Conservation (phyloP, 2,329 filamentous ascomycete genomes). For the Cryoendolithus antarcticus region DNA sequence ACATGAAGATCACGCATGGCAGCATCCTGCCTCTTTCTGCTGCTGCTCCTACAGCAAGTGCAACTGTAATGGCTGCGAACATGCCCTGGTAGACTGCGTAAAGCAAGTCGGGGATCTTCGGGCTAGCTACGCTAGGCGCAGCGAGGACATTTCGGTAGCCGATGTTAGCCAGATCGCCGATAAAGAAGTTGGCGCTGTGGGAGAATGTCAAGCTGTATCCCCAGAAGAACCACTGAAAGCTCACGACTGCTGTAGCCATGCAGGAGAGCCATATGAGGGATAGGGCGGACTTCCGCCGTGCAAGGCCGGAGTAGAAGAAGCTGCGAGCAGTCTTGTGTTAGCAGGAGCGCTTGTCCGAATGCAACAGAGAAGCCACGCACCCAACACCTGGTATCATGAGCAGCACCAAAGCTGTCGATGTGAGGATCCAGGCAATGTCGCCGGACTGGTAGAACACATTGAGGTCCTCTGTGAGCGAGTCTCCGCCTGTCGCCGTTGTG, state of each 20-base stretch:
- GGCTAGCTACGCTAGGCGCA: constrained; percentile 60
- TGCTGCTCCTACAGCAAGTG: constrained; percentile 71
- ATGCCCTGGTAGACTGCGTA: constrained; percentile 82
- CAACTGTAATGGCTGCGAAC: constrained; percentile 79
- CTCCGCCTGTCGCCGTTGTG: constrained; percentile 51
- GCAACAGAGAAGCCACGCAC: constrained; percentile 25
- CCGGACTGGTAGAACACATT: constrained; percentile 82
- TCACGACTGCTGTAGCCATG: constrained; percentile 65
- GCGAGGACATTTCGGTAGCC: constrained; percentile 66
- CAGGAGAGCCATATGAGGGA: constrained; percentile 77
- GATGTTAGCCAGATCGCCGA: constrained; percentile 69
- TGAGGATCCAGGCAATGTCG: constrained; percentile 71
- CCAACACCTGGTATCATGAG: constrained; percentile 89
- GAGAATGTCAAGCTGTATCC: constrained; percentile 77
- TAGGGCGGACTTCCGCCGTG: constrained; percentile 76
- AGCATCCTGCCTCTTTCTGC: constrained; percentile 82
- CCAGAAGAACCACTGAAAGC: constrained; percentile 96
- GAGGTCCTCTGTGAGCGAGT: constrained; percentile 55
- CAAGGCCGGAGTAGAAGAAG: constrained; percentile 88
- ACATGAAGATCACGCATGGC: constrained; percentile 83
- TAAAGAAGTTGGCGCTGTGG: constrained; percentile 60
- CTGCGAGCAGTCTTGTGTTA: constrained; percentile 25
- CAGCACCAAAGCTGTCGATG: constrained; percentile 64
- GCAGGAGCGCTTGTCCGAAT: constrained; percentile 1
- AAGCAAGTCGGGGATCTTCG: constrained; percentile 65